These are phyloP conservation scores for Podila minutissima DNA, from an alignment of 192 early-diverging fungal genomes.

Conservation along the genomic window DNA sequence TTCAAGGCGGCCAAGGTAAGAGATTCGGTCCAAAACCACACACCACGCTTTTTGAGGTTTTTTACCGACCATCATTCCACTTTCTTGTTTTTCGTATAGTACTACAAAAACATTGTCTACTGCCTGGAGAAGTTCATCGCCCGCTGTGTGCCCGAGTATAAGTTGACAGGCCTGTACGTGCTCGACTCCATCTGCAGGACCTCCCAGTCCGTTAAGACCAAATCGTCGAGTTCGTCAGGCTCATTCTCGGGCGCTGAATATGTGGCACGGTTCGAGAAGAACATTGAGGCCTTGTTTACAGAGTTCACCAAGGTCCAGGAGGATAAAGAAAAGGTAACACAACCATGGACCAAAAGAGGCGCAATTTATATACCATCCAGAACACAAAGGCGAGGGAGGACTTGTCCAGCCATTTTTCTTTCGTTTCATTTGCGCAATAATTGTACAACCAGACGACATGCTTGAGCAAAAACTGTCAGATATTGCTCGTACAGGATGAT, in stretches of 20 bases:
- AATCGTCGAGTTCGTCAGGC: slow-evolving; percentile 14
- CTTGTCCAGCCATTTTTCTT: neutral
- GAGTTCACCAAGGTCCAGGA: slow-evolving; percentile 53
- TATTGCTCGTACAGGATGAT: too few relatives aligned
- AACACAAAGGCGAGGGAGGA: neutral
- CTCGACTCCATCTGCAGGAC: slow-evolving; percentile 66
- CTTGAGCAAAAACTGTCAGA: too few relatives aligned
- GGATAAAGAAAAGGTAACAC: slow-evolving; percentile 54
- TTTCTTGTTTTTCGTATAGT: slow-evolving; percentile 55
- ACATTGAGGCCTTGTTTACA: slow-evolving; percentile 54
- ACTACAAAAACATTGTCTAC: slow-evolving; percentile 63
- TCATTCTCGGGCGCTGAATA: slow-evolving; percentile 51
- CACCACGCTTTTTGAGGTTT: neutral
- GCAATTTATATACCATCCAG: slow-evolving; percentile 8
- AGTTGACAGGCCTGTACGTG: slow-evolving; percentile 68
- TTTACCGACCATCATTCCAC: neutral
- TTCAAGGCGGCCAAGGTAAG: slow-evolving; percentile 52
- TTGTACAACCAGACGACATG: too few relatives aligned
- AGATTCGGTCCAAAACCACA: too few relatives aligned
- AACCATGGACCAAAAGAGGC: neutral
- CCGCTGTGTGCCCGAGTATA: slow-evolving; percentile 61
- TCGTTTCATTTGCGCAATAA: neutral
- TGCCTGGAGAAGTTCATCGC: slow-evolving; percentile 63
- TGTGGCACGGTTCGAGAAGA: slow-evolving; percentile 52
- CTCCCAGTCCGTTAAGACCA: slow-evolving; percentile 50